Evolutionary conservation across 345 rosid genomes (phyloP).

Genomic region (Syzygium aromaticum): DNA sequence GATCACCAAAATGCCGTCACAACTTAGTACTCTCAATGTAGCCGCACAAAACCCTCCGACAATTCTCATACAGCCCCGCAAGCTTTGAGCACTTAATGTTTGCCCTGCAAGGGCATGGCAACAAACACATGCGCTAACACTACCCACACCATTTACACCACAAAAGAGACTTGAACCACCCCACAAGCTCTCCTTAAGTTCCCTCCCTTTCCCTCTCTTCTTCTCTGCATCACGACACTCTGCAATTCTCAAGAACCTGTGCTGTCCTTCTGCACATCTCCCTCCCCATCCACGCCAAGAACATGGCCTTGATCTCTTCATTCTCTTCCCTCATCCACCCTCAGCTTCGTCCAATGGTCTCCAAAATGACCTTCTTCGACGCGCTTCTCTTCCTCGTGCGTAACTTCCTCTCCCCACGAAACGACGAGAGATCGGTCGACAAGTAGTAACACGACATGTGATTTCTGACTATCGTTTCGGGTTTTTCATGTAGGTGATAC

Average conservation of each 20-base stretch:
- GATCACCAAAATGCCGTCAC: not conserved
- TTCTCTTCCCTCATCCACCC: conserved; percentile 42
- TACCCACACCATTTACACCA: not conserved
- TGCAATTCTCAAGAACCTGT: not conserved
- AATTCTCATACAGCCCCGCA: not conserved
- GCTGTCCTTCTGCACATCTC: not conserved
- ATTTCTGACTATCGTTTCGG: not conserved
- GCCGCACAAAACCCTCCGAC: not conserved
- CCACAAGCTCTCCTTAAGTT: not conserved
- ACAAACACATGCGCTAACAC: not conserved
- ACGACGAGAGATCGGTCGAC: not conserved
- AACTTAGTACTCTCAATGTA: not conserved
- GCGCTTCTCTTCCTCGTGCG: conserved; percentile 39
- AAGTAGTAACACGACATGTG: not conserved
- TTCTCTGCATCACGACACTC: not conserved
- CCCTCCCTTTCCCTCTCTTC: not conserved
- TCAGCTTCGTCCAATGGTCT: conserved; percentile 34
- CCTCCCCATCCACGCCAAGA: not conserved
- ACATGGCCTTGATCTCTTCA: conserved; percentile 5
- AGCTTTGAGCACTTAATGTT: not conserved
- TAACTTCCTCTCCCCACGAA: conserved; percentile 5
- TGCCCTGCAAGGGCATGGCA: not conserved
- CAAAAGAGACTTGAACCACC: not conserved
- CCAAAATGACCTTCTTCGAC: conserved; percentile 52
- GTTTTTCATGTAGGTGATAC: conserved; percentile 27